Evolutionary conservation across 164 flowering plant genomes (phyloP), one percentile per base, ranked within the genome.

Genomic region (Macadamia tetraphylla): DNA sequence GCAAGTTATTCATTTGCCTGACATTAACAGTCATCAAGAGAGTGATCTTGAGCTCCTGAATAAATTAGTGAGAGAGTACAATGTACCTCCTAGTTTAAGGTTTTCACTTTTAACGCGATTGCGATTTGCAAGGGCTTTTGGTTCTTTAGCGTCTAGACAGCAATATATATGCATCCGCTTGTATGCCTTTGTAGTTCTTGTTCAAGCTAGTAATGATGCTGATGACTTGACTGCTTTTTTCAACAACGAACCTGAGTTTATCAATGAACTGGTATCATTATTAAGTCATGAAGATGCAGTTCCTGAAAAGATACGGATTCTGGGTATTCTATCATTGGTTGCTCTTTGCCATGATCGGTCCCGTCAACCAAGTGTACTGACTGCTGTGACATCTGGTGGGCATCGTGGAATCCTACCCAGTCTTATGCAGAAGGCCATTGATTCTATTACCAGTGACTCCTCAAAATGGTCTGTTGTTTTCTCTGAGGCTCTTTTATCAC

Each of bases 371-470:
- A 71, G 82, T 65, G 97, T 91, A 11, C 74, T 89, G 71, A 78
- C 83, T 71, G 88, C 95, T 63, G 91, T 89, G 55, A 89, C 94
- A 56, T 88, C 96, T 74, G 97, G 97, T 64, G 91, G 96, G 23
- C 88, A 87, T 62, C 92, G 90, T 70, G 91, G 91, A 35, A 87
- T 94, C 56, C 76, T 94, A 32, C 87, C 96, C 12, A 87, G 96
- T 76, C 92, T 94, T 52, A 86, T 94, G 94, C 97, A 94, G 81
- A 94, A 87, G 79, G 92, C 90, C 29, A 83, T 91, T 73, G 92
- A 84, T 70, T 84, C 91, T 63, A 85, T 90, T 63, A 74, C 76
- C 62, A 76, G 75, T 68, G 78, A 78, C 69, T 70, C 87, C 64
- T 87, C 92, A 65, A 87, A 86, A 68, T 83, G 91, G 88, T 87